Conservation (phyloP, 768 basidiomycete species). For the Mycena filopes region DNA sequence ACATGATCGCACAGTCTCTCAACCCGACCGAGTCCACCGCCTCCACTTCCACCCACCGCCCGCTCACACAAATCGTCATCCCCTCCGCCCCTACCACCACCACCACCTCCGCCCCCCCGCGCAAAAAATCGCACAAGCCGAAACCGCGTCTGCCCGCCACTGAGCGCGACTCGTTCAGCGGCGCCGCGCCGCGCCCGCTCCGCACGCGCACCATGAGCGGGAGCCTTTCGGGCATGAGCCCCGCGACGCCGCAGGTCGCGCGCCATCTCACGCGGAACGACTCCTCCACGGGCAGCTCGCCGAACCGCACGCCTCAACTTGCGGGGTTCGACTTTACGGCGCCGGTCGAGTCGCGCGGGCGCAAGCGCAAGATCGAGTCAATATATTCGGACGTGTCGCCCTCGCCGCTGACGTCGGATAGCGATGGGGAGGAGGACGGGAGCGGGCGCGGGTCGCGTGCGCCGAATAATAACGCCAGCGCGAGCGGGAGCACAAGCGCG, state of each 20-base stretch:
- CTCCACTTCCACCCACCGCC: slow-evolving; percentile 1
- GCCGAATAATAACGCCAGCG: not conserved
- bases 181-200: slow-evolving; percentile 20
- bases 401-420: slow-evolving; percentile 32
- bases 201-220: slow-evolving; percentile 30
- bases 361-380: slow-evolving; percentile 33
- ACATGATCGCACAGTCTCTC: slow-evolving; percentile 26
- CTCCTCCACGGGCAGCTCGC: slow-evolving; percentile 20
- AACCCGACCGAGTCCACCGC: slow-evolving; percentile 24
- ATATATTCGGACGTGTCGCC: slow-evolving; percentile 27
- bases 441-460: slow-evolving; percentile 21
- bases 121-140: slow-evolving; percentile 26
- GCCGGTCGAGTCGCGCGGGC: slow-evolving; percentile 30
- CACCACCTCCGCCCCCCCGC: slow-evolving; percentile 3
- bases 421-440: slow-evolving; percentile 20
- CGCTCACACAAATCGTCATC: not conserved
- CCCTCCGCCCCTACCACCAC: too few species aligned
- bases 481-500: too few species aligned
- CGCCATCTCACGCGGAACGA: slow-evolving; percentile 1
- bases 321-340: slow-evolving; percentile 31
- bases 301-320: slow-evolving; percentile 15
- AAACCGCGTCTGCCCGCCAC: slow-evolving; percentile 15
- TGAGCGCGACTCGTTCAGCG: slow-evolving; percentile 15
- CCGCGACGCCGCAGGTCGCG: slow-evolving; percentile 25
- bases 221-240: slow-evolving; percentile 22